These are phyloP conservation scores for Hysterangium stoloniferum DNA, from an alignment of 768 basidiomycete genomes.

Conservation along the genomic window DNA sequence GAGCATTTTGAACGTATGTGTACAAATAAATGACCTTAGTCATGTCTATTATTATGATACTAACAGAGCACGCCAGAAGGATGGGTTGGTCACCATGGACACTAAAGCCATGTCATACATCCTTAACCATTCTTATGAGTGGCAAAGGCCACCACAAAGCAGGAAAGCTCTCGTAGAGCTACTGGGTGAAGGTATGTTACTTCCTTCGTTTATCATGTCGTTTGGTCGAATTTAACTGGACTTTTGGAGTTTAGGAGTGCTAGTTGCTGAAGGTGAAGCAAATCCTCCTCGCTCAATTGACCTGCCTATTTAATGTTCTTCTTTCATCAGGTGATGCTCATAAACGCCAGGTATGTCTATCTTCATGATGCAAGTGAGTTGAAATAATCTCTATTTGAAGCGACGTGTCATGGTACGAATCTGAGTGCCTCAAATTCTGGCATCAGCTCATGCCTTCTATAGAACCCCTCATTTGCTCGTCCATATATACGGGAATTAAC, in stretches of 20 bases:
- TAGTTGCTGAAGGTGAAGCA: slow-evolving; percentile 32
- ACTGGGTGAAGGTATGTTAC: slow-evolving; percentile 24
- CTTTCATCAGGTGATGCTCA: slow-evolving; percentile 26
- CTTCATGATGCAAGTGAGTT: background rate
- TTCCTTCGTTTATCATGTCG: no score
- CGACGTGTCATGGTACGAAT: slow-evolving; percentile 25
- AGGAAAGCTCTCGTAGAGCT: slow-evolving; percentile 33
- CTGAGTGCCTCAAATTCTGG: background rate
- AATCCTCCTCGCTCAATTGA: background rate
- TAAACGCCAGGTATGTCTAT: slow-evolving; percentile 28
- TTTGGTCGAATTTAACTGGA: background rate
- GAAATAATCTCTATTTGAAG: slow-evolving; percentile 5
- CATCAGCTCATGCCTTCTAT: slow-evolving; percentile 14
- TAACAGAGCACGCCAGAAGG: slow-evolving; percentile 16
- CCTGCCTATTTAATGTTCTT: background rate
- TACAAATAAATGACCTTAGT: background rate
- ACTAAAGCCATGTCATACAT: slow-evolving; percentile 57
- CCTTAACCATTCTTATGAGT: slow-evolving; percentile 45
- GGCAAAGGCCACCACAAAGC: slow-evolving; percentile 43
- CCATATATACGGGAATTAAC: background rate
- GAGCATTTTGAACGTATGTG: background rate
- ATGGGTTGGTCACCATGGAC: slow-evolving; percentile 49
- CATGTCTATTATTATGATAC: background rate
- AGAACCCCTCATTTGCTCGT: slow-evolving; percentile 2
- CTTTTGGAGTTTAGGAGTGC: slow-evolving; percentile 18